Base-by-base conservation (phyloP, 2,329 filamentous ascomycete species). In the Cladorrhinum sp. region DNA sequence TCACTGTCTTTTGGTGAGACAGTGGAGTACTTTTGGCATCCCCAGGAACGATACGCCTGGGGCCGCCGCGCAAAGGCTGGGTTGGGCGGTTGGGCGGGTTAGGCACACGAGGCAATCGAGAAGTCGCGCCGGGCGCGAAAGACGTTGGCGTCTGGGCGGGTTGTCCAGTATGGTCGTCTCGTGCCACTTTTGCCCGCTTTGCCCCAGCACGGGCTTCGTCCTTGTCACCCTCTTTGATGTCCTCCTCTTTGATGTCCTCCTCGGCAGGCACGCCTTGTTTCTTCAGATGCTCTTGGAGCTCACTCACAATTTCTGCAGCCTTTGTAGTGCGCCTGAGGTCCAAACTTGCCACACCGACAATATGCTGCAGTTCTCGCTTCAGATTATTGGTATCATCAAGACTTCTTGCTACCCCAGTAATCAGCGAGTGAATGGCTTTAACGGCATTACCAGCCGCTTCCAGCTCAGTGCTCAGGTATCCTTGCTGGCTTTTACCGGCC, bases 371-470 rank as follows among this genome's bases (percentile, higher is more conserved):
- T 9, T 23, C 32, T 6, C 16, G 18, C 12, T 38, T 32, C 4
- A 54, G 29, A 1, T 20, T 2, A 24, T 54, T 20, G 24, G n/a
- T 18, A 10, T 9, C 22, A 7, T 54, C 51, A 3, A 54, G 29
- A 13, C n/a, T 10, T 22, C 36, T 32, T 6, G 51, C 51, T 9
- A 36, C 29, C 3, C 29, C 24, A 2, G 29, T 13, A 23, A 54
- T 24, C 10, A 24, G n/a, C 13, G 51, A 54, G 6, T 54, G 29
- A 3, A 54, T 27, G 6, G 27, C 29, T 38, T 45, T 49, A 23
- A 58, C 54, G 29, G 49, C 36, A 12, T n/a, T 24, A 22, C 38
- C 50, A n/a, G 57, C 57, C 8, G 50, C 50, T 23, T 52, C 16
- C 2, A 58, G 22, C 18, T 58, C 57, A 4, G 20, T 23, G 2